Evolutionary conservation across 2,329 filamentous ascomycete genomes (phyloP), one percentile per base, ranked within the genome.

Genomic region (Nemania sp.): DNA sequence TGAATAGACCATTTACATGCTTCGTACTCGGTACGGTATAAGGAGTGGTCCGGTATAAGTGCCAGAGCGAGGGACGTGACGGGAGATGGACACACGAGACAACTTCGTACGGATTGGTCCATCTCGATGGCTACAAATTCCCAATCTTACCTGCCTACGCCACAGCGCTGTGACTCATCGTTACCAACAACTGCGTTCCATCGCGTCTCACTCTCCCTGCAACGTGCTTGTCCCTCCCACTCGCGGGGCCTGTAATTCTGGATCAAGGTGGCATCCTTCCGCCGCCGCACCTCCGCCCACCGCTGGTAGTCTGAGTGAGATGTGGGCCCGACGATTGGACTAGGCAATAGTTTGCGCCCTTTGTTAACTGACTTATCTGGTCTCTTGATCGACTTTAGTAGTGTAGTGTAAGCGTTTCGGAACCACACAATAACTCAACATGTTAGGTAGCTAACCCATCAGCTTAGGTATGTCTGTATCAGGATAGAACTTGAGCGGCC

Each of bases 101-200:
- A n/a, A n/a, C n/a, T n/a, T n/a, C n/a, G n/a, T n/a, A n/a, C n/a
- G n/a, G n/a, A n/a, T n/a, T n/a, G n/a, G n/a, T n/a, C n/a, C n/a
- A 29, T 29, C 25, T 29, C 25, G n/a, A 29, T 29, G 3, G 25
- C 25, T 29, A 3, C 25, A 29, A 29, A 29, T 29, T 29, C 25
- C 25, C 25, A 29, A 29, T 29, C 25, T 29, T 7, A 29, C 53
- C 39, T 37, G 53, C 39, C 51, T 60, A 50, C 47, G 48, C 43
- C 42, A 58, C 47, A 59, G 53, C 25, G 62, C 18, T 66, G 62
- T 69, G 68, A 69, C 63, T 69, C 68, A 70, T 60, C 43, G 53
- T 56, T 64, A 67, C 61, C 60, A 58, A 34, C 48, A n/a, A 17
- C 60, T 59, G 59, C 46, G 56, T 59, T 58, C 58, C 56, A 65